Percentiles rank a stretch among this genome's conserved stretches.
phyloP scores from a whole-genome alignment of 2,329 filamentous ascomycete genomes.

The Pseudocercospora macadamiae region DNA sequence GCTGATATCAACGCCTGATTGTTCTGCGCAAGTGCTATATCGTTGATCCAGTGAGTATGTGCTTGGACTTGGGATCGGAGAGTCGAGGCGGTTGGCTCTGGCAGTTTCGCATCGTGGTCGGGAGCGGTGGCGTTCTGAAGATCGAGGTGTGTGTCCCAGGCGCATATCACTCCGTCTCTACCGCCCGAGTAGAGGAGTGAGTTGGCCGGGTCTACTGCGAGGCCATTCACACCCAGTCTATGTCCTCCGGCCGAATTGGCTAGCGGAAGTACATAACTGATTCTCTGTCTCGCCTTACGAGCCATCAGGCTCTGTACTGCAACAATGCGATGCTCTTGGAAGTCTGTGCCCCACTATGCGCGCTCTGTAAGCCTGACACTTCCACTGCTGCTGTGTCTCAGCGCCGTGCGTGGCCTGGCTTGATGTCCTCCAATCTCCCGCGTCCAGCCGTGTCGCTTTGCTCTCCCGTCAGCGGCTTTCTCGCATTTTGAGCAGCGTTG shows the following conservation, averaged over 20 bases:
- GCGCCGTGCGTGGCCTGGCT: neutral
- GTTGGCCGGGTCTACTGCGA: constrained; percentile 81
- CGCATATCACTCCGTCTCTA: constrained; percentile 91
- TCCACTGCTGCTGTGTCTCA: no score
- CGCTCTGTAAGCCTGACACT: neutral
- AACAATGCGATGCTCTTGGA: neutral
- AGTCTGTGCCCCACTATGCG: constrained; percentile 4
- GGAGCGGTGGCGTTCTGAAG: constrained; percentile 49
- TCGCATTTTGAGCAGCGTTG: no score
- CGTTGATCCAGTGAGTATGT: constrained; percentile 96
- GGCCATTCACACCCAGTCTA: constrained; percentile 89
- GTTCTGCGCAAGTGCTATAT: constrained; percentile 78
- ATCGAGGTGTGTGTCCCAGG: constrained; percentile 85
- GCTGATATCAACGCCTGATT: constrained; percentile 82
- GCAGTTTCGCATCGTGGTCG: constrained; percentile 39
- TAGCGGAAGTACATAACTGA: constrained; percentile 68
- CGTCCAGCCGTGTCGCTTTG: neutral
- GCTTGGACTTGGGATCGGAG: constrained; percentile 71
- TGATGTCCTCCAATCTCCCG: constrained; percentile 1
- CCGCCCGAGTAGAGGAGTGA: constrained; percentile 93
- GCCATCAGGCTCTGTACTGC: constrained; percentile 44
- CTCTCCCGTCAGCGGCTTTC: neutral
- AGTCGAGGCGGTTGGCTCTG: constrained; percentile 46
- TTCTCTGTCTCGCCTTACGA: constrained; percentile 57
- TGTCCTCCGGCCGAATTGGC: constrained; percentile 73